phyloP scores from a whole-genome alignment of 73 alveolate species.

The Effrenium voratum region DNA sequence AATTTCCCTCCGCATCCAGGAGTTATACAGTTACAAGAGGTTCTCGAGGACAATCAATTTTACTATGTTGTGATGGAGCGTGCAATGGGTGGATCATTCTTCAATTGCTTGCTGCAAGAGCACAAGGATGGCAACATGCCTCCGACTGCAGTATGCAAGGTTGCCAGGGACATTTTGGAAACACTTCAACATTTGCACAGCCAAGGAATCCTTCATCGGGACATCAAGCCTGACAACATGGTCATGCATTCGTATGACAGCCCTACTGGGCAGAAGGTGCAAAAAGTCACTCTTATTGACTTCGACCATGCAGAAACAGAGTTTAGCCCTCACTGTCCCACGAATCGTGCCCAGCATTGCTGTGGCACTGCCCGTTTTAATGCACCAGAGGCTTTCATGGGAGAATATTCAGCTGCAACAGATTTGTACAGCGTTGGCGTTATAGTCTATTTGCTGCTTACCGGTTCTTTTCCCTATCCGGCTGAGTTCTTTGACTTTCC shows the following conservation, averaged over 20 bases:
- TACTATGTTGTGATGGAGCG: slow-evolving; percentile 79
- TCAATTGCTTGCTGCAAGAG: slow-evolving; percentile 49
- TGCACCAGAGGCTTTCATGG: slow-evolving; percentile 75
- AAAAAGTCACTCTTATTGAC: slow-evolving; percentile 57
- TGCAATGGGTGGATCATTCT: slow-evolving; percentile 62
- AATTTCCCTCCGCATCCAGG: slow-evolving; percentile 43
- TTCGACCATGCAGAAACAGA: slow-evolving; percentile 80
- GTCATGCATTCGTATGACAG: slow-evolving; percentile 45
- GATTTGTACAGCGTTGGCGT: slow-evolving; percentile 82
- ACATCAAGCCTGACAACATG: slow-evolving; percentile 86
- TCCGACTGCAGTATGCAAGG: slow-evolving; percentile 45
- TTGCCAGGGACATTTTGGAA: slow-evolving; percentile 49
- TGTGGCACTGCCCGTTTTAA: slow-evolving; percentile 74
- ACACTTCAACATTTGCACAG: slow-evolving; percentile 39
- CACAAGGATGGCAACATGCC: slow-evolving; percentile 60
- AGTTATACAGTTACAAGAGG: slow-evolving; percentile 35
- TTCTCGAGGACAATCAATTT: slow-evolving; percentile 39
- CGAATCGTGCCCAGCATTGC: slow-evolving; percentile 39
- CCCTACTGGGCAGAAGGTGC: slow-evolving; percentile 32
- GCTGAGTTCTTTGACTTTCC: slow-evolving; percentile 55
- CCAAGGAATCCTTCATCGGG: slow-evolving; percentile 51
- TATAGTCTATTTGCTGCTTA: slow-evolving; percentile 40
- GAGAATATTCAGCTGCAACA: slow-evolving; percentile 27
- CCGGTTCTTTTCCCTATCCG: slow-evolving; percentile 52
- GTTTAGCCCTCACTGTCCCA: not conserved